phyloP scores from a whole-genome alignment of 495 filamentous ascomycete species.

The Pseudotulostoma volvatum region DNA sequence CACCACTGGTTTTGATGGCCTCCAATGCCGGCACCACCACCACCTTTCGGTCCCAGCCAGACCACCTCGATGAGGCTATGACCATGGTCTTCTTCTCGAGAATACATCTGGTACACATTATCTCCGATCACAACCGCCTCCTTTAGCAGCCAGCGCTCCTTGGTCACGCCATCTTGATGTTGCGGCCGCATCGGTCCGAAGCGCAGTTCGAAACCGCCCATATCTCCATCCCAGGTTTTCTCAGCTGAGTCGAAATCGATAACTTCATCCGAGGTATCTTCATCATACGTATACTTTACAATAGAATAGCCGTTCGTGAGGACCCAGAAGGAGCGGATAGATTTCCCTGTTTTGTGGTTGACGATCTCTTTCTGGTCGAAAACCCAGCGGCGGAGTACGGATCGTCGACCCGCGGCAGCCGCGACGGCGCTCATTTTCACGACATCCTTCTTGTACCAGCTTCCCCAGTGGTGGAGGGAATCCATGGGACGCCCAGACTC shows the following conservation, averaged over 20 bases:
- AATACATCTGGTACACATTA: constrained; percentile 33
- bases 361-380: constrained; percentile 36
- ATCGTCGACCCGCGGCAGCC: constrained; percentile 41
- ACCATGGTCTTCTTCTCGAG: constrained; percentile 29
- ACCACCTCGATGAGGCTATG: constrained; percentile 34
- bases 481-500: constrained; percentile 41
- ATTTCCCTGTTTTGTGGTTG: constrained; percentile 23
- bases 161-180: constrained; percentile 26
- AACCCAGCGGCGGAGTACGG: constrained; percentile 43
- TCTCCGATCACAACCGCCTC: constrained; percentile 28
- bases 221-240: constrained; percentile 42
- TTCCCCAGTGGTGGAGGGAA: constrained; percentile 52
- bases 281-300: constrained; percentile 34
- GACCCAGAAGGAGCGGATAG: constrained; percentile 33
- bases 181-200: constrained; percentile 35
- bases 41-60: constrained; percentile 32
- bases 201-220: constrained; percentile 32
- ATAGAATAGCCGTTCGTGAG: constrained; percentile 49
- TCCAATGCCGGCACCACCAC: constrained; percentile 24
- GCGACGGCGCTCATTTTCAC: constrained; percentile 41
- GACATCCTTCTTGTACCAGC: constrained; percentile 35
- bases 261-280: constrained; percentile 24
- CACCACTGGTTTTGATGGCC: constrained; percentile 16
- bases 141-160: constrained; percentile 30
- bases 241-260: constrained; percentile 41